Evolutionary conservation across 2,329 filamentous ascomycete genomes (phyloP).

Genomic region (Sarocladium oryzae): DNA sequence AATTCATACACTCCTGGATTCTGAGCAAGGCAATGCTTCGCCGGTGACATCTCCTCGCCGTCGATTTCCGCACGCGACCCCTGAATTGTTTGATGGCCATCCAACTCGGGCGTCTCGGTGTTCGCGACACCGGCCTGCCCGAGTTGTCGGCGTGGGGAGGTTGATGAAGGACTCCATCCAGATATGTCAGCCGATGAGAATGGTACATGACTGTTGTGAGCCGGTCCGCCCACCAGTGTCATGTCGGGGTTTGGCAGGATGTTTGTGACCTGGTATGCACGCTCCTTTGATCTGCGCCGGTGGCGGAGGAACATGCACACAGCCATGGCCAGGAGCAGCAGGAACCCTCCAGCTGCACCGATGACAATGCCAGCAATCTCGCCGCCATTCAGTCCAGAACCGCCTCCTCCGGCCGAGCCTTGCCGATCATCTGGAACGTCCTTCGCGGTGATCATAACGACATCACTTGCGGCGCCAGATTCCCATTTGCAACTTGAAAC

Average conservation of each 20-base stretch:
- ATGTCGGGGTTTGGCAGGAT: background rate
- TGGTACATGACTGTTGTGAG: background rate
- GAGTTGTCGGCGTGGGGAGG: background rate
- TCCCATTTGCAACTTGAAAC: background rate
- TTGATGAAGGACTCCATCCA: background rate
- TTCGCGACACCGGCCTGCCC: too few relatives aligned
- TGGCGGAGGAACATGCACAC: background rate
- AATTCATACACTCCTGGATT: background rate
- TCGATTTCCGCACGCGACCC: background rate
- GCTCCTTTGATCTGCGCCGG: conserved; percentile 1
- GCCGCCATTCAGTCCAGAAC: background rate
- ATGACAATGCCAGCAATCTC: conserved; percentile 1
- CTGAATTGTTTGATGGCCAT: background rate
- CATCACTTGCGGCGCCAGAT: background rate
- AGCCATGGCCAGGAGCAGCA: background rate
- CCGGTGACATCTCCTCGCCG: background rate
- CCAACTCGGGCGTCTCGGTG: conserved; percentile 2
- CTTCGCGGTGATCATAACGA: background rate
- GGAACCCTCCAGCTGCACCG: background rate
- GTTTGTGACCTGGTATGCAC: conserved; percentile 1
- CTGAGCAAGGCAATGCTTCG: background rate
- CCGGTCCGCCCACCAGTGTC: background rate
- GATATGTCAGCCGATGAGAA: conserved; percentile 2
- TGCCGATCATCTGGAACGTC: background rate
- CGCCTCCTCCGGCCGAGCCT: too few relatives aligned